A percentile compares a stretch with the other conserved stretches of the same genome.
Conservation (phyloP, 1,284 basidiomycete species). For the Marasmius sp. region DNA sequence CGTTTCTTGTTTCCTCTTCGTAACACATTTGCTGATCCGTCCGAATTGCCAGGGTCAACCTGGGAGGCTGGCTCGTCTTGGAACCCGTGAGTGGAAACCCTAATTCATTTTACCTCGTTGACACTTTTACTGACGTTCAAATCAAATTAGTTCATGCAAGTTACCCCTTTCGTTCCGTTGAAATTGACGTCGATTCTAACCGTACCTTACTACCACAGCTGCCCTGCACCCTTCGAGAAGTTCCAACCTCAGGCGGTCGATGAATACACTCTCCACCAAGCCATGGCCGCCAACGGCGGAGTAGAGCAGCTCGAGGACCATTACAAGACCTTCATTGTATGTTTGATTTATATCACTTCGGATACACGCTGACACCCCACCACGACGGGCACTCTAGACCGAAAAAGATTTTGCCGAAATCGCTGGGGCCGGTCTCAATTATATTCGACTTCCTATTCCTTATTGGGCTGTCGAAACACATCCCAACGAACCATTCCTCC, state of each 20-base stretch:
- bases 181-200: conserved; percentile 5
- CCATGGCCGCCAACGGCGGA: conserved; percentile 58
- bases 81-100: conserved; percentile 74
- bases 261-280: conserved; percentile 78
- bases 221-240: conserved; percentile 78
- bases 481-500: conserved; percentile 78
- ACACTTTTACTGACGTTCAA: conserved; percentile 8
- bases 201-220: conserved; percentile 37
- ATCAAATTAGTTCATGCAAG: conserved; percentile 54
- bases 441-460: conserved; percentile 81
- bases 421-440: conserved; percentile 88
- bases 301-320: conserved; percentile 77
- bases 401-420: conserved; percentile 94
- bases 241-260: conserved; percentile 68
- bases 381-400: conserved; percentile 49
- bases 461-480: conserved; percentile 89
- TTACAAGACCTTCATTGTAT: conserved; percentile 86
- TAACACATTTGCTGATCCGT: neutral
- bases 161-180: conserved; percentile 11
- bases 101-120: conserved; percentile 3
- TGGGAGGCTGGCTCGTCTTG: conserved; percentile 89
- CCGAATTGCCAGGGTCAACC: conserved; percentile 65
- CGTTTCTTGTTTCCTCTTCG: conserved; percentile 8
- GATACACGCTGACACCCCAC: conserved; percentile 2
- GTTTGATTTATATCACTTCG: conserved; percentile 24